These are phyloP conservation scores for Chloranthus sessilifolius DNA, from an alignment of 164 flowering plant genomes.

Conservation along the genomic window DNA sequence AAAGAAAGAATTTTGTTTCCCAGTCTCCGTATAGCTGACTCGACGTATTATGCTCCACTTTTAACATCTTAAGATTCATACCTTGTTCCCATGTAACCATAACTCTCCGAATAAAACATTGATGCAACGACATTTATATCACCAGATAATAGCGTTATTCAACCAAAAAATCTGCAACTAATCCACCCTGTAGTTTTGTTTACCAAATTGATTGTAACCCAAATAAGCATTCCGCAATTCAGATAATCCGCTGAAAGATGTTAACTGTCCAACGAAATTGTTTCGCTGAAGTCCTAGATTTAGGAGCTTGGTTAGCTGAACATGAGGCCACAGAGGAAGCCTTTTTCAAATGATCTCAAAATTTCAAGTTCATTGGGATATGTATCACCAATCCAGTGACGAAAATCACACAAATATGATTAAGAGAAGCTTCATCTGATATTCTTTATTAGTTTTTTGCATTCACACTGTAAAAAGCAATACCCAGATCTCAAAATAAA, in stretches of 20 bases:
- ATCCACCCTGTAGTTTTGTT: slow-evolving; percentile 10
- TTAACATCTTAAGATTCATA: too few relatives aligned
- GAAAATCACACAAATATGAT: too few relatives aligned
- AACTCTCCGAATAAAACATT: background rate
- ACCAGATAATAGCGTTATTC: background rate
- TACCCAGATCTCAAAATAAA: too few relatives aligned
- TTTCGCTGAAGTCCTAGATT: slow-evolving; percentile 69
- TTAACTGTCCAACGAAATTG: slow-evolving; percentile 50
- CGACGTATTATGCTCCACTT: too few relatives aligned
- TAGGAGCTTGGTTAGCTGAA: slow-evolving; percentile 39
- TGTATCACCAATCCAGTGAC: too few relatives aligned
- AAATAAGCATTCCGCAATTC: slow-evolving; percentile 48
- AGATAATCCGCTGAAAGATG: slow-evolving; percentile 60
- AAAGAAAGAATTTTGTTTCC: too few relatives aligned
- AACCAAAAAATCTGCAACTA: slow-evolving; percentile 1
- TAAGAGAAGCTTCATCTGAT: too few relatives aligned
- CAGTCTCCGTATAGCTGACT: too few relatives aligned
- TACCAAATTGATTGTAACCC: slow-evolving; percentile 54
- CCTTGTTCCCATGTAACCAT: slow-evolving; percentile 2
- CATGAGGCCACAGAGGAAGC: slow-evolving; percentile 54
- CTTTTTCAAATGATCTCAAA: slow-evolving; percentile 51
- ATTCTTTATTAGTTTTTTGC: too few relatives aligned
- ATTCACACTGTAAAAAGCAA: too few relatives aligned
- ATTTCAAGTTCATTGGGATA: slow-evolving; percentile 51
- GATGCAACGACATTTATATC: background rate